Conservation (phyloP, 139 green algal genomes). For the Nannochloris sp. region DNA sequence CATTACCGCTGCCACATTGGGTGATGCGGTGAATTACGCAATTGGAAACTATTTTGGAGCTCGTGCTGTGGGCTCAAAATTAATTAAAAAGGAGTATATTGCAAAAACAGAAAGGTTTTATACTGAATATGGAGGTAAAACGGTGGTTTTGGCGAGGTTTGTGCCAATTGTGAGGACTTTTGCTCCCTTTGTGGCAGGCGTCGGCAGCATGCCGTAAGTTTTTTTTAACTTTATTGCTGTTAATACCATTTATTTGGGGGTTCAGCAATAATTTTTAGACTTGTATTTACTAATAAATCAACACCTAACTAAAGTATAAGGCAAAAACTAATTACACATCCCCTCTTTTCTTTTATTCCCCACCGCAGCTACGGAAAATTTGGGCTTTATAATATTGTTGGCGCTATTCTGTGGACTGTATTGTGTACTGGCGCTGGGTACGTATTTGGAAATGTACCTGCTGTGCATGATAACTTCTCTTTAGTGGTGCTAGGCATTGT, state of each 20-base stretch:
- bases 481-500: constrained; percentile 83
- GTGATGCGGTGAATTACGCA: constrained; percentile 88
- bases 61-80: constrained; percentile 37
- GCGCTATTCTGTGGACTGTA: constrained; percentile 73
- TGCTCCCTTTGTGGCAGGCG: constrained; percentile 87
- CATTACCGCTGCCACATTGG: constrained; percentile 67
- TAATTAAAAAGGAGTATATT: constrained; percentile 63
- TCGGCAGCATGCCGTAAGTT: constrained; percentile 79
- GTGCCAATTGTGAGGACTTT: constrained; percentile 90
- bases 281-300: too few relatives aligned
- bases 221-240: neutral
- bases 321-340: neutral
- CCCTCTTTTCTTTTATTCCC: too few relatives aligned
- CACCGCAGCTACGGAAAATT: constrained; percentile 42
- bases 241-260: too few relatives aligned
- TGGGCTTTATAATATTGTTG: constrained; percentile 78
- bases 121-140: constrained; percentile 76
- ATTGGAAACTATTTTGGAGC: constrained; percentile 27
- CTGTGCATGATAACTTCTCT: constrained; percentile 87
- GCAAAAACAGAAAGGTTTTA: constrained; percentile 79
- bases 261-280: neutral
- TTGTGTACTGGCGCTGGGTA: constrained; percentile 67
- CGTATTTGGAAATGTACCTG: constrained; percentile 84
- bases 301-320: neutral
- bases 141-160: constrained; percentile 85